Percentiles rank a stretch among this genome's conserved stretches.
These are phyloP conservation scores for Alternaria solani DNA, from an alignment of 2,329 filamentous ascomycete genomes.

Conservation along the genomic window DNA sequence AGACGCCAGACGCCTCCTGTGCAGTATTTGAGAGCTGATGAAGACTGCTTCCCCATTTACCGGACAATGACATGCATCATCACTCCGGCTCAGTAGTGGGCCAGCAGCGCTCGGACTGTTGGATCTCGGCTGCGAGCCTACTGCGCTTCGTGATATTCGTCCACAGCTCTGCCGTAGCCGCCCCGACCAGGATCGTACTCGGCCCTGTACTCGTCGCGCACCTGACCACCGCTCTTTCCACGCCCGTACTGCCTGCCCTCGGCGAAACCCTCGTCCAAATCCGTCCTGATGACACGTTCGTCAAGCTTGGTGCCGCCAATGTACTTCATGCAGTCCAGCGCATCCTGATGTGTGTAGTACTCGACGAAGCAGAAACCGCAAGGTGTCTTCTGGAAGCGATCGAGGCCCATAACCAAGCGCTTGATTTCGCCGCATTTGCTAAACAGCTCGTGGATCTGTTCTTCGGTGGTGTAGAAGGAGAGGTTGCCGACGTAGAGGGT, in stretches of 20 bases:
- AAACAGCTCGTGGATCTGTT: constrained; percentile 98
- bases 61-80: background rate
- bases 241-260: constrained; percentile 96
- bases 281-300: constrained; percentile 93
- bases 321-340: constrained; percentile 98
- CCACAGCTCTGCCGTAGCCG: constrained; percentile 77
- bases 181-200: constrained; percentile 96
- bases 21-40: constrained; percentile 5
- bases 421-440: constrained; percentile 97
- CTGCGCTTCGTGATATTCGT: constrained; percentile 42
- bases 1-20: constrained; percentile 31
- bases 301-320: constrained; percentile 97
- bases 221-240: constrained; percentile 94
- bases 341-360: constrained; percentile 98
- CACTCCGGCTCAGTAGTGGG: background rate
- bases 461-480: constrained; percentile 98
- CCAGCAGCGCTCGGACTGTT: background rate
- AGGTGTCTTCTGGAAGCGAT: constrained; percentile 95
- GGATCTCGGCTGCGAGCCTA: constrained; percentile 1
- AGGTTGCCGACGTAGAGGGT: constrained; percentile 98
- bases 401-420: constrained; percentile 95
- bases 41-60: background rate
- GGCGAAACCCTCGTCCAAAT: constrained; percentile 93
- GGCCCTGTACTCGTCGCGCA: constrained; percentile 95
- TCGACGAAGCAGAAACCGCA: constrained; percentile 99